These are phyloP conservation scores for Diaporthe sp. DNA, from an alignment of 2,329 filamentous ascomycete genomes.

Conservation along the genomic window DNA sequence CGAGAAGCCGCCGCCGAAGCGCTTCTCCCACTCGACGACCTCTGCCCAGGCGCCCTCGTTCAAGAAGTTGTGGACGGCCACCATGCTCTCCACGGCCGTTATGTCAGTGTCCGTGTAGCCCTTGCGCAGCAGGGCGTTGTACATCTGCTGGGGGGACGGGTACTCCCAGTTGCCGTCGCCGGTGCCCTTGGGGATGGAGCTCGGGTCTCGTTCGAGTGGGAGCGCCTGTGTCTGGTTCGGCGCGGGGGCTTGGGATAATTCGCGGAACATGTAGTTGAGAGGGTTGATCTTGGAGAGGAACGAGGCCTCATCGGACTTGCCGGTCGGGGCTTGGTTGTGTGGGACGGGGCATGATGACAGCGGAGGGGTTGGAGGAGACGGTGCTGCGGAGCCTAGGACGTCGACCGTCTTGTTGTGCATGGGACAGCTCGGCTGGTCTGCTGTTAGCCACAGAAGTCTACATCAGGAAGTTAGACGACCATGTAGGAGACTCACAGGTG, in stretches of 20 bases:
- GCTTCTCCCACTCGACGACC: slow-evolving; percentile 92
- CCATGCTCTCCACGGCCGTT: slow-evolving; percentile 96
- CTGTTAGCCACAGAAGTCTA: slow-evolving; percentile 43
- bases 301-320: slow-evolving; percentile 53
- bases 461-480: not conserved
- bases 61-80: slow-evolving; percentile 96
- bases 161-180: slow-evolving; percentile 93
- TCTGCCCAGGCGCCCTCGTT: slow-evolving; percentile 98
- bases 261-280: slow-evolving; percentile 95
- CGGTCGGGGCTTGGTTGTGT: slow-evolving; percentile 50
- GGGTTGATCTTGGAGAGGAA: slow-evolving; percentile 72
- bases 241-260: slow-evolving; percentile 84
- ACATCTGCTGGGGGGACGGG: slow-evolving; percentile 99
- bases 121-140: slow-evolving; percentile 96
- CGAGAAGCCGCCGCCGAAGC: slow-evolving; percentile 81
- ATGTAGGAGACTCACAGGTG: slow-evolving; percentile 55
- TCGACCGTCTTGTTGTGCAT: slow-evolving; percentile 70
- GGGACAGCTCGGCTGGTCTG: slow-evolving; percentile 64
- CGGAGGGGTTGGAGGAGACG: slow-evolving; percentile 48
- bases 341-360: slow-evolving; percentile 62
- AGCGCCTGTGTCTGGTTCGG: slow-evolving; percentile 80
- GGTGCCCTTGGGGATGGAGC: slow-evolving; percentile 91
- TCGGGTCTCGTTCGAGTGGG: slow-evolving; percentile 84
- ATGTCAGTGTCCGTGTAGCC: slow-evolving; percentile 95
- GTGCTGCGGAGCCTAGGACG: slow-evolving; percentile 55